A percentile compares a stretch with the other conserved stretches of the same genome.
phyloP scores from a whole-genome alignment of 2,329 filamentous ascomycete genomes.

The Colletotrichum karsti region DNA sequence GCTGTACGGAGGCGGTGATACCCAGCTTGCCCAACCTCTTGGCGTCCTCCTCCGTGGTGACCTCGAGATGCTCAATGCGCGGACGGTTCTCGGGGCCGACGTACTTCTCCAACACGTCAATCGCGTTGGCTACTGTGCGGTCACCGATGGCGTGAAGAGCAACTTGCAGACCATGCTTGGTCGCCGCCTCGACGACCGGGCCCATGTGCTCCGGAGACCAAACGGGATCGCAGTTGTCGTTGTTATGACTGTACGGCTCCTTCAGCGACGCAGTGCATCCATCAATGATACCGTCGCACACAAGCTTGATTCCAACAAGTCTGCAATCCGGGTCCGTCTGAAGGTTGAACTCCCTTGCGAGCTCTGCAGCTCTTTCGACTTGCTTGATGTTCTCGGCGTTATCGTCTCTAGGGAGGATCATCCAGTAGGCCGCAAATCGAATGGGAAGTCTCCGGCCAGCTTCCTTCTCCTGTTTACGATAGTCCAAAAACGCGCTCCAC shows the following conservation, averaged over 20 bases:
- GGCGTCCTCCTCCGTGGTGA: conserved; percentile 64
- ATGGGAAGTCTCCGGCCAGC: conserved; percentile 47
- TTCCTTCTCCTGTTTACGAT: conserved; percentile 38
- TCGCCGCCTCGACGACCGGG: conserved; percentile 56
- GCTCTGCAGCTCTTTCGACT: conserved; percentile 59
- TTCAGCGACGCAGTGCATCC: conserved; percentile 63
- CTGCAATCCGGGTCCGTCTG: conserved; percentile 37
- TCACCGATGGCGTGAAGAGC: conserved; percentile 75
- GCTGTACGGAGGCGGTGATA: conserved; percentile 68
- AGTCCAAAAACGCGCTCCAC: conserved; percentile 58
- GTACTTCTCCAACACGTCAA: conserved; percentile 61
- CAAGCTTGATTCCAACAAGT: conserved; percentile 63
- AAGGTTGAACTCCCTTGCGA: conserved; percentile 53
- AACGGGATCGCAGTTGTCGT: conserved; percentile 55
- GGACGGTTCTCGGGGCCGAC: conserved; percentile 59
- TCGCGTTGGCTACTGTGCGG: conserved; percentile 62
- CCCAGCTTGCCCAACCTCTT: conserved; percentile 63
- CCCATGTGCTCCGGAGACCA: conserved; percentile 63
- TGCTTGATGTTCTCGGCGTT: conserved; percentile 55
- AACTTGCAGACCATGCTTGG: conserved; percentile 59
- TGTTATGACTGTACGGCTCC: conserved; percentile 59
- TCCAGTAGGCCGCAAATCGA: conserved; percentile 64
- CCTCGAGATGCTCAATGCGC: conserved; percentile 72
- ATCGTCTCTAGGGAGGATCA: conserved; percentile 55
- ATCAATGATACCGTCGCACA: conserved; percentile 66